phyloP scores from a whole-genome alignment of 805 yeast genomes.

The Brettanomyces nanus region DNA sequence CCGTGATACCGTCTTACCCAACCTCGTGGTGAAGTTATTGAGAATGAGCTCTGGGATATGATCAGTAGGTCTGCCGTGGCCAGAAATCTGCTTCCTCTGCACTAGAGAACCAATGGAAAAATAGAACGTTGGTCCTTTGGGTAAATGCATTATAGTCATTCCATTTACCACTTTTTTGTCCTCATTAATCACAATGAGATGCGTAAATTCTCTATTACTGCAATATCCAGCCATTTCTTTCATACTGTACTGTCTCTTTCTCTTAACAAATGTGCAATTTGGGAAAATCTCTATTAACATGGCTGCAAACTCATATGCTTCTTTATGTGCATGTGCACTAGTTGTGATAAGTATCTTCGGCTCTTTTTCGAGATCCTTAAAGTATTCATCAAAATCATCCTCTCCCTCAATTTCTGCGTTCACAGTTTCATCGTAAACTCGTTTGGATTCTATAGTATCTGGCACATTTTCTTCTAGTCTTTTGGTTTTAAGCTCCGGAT shows the following conservation, averaged over 20 bases:
- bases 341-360: slow-evolving; percentile 92
- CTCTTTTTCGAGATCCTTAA: slow-evolving; percentile 38
- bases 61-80: slow-evolving; percentile 86
- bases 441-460: slow-evolving; percentile 71
- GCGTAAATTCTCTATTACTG: slow-evolving; percentile 77
- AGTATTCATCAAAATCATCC: slow-evolving; percentile 56
- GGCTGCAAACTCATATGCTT: slow-evolving; percentile 87
- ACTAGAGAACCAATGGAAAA: slow-evolving; percentile 74
- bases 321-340: slow-evolving; percentile 73
- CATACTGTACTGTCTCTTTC: slow-evolving; percentile 77
- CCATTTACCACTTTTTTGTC: slow-evolving; percentile 92
- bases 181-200: slow-evolving; percentile 83
- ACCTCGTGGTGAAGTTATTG: slow-evolving; percentile 85
- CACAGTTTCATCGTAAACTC: slow-evolving; percentile 84
- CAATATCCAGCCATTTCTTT: slow-evolving; percentile 83
- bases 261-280: slow-evolving; percentile 74
- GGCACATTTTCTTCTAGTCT: slow-evolving; percentile 75
- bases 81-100: slow-evolving; percentile 66
- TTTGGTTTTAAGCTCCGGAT: slow-evolving; percentile 76
- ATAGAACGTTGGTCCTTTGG: slow-evolving; percentile 92
- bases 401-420: slow-evolving; percentile 49
- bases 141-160: slow-evolving; percentile 84
- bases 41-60: slow-evolving; percentile 89
- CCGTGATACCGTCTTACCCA: slow-evolving; percentile 90
- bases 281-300: slow-evolving; percentile 79